A percentile compares a stretch with the other conserved stretches of the same genome.
These are phyloP conservation scores for Phylloporus scabripes DNA, from an alignment of 768 basidiomycete genomes.

Conservation along the genomic window DNA sequence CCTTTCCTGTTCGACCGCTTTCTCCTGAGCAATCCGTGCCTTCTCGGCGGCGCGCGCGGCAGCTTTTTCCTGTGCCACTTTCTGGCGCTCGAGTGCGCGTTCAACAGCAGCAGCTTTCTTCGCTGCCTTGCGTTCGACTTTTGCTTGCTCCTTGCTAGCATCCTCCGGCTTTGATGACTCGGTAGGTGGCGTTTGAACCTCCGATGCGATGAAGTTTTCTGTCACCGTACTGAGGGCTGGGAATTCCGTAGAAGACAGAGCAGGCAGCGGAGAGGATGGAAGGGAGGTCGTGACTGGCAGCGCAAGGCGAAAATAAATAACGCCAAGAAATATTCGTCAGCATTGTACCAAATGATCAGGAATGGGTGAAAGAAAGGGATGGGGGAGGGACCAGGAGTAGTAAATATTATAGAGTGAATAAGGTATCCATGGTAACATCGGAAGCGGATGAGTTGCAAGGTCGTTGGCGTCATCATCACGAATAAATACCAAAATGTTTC, in stretches of 20 bases:
- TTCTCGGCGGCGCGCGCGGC: conserved; percentile 47
- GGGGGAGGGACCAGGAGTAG: conserved; percentile 30
- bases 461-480: conserved; percentile 21
- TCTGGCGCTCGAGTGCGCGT: conserved; percentile 57
- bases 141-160: conserved; percentile 44
- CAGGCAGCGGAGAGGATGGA: conserved; percentile 40
- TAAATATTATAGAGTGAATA: conserved; percentile 11
- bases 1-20: conserved; percentile 49
- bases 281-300: conserved; percentile 32
- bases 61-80: conserved; percentile 53
- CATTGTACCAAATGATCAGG: conserved; percentile 38
- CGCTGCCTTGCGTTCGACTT: conserved; percentile 55
- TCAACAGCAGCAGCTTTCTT: conserved; percentile 61
- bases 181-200: conserved; percentile 16
- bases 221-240: conserved; percentile 48
- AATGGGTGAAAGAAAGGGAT: conserved; percentile 36
- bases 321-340: conserved; percentile 36
- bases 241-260: conserved; percentile 67
- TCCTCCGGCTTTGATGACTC: conserved; percentile 30
- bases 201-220: conserved; percentile 14
- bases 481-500: conserved; percentile 17
- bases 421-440: conserved; percentile 6
- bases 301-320: conserved; percentile 17
- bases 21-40: conserved; percentile 48
- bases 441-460: conserved; percentile 5